Percentiles rank a stretch among this genome's conserved stretches.
Conservation (phyloP, 768 basidiomycete species). For the Lactifluus volemus region DNA sequence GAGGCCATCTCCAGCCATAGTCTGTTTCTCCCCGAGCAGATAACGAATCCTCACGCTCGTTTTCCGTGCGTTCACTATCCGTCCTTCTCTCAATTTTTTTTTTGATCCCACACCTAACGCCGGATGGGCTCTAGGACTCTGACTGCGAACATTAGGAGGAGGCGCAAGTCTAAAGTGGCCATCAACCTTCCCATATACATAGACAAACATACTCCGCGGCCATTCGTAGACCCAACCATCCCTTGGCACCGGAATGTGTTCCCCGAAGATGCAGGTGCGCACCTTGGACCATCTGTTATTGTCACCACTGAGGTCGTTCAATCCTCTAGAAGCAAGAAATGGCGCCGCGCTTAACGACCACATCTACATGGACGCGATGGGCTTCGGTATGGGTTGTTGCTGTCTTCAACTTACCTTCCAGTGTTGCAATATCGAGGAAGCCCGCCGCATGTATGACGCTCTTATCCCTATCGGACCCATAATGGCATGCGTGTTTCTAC, state of each 20-base stretch:
- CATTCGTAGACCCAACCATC: slow-evolving; percentile 90
- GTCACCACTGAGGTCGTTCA: slow-evolving; percentile 2
- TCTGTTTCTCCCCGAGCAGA: slow-evolving; percentile 88
- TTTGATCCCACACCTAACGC: background rate
- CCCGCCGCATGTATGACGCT: slow-evolving; percentile 91
- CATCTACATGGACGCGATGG: slow-evolving; percentile 99
- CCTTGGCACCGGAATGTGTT: slow-evolving; percentile 80
- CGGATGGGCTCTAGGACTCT: slow-evolving; percentile 55
- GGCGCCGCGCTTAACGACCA: slow-evolving; percentile 86
- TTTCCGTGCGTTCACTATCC: slow-evolving; percentile 71
- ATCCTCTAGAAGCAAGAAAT: slow-evolving; percentile 64
- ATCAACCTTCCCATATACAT: slow-evolving; percentile 93
- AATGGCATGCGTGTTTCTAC: slow-evolving; percentile 48
- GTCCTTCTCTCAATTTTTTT: slow-evolving; percentile 1
- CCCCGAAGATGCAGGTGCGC: slow-evolving; percentile 72
- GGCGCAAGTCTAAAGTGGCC: slow-evolving; percentile 88
- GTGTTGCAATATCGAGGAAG: slow-evolving; percentile 88
- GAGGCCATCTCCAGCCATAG: slow-evolving; percentile 84
- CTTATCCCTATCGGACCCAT: slow-evolving; percentile 92
- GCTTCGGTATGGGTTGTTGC: slow-evolving; percentile 99
- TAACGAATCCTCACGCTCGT: slow-evolving; percentile 94
- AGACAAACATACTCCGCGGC: slow-evolving; percentile 77
- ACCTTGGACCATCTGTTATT: background rate
- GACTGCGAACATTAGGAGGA: slow-evolving; percentile 89
- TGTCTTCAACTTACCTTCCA: slow-evolving; percentile 98